A percentile compares a stretch with the other conserved stretches of the same genome.
These are phyloP conservation scores for Dendrobium huoshanense DNA, from an alignment of 106 monocot genomes.

Conservation along the genomic window DNA sequence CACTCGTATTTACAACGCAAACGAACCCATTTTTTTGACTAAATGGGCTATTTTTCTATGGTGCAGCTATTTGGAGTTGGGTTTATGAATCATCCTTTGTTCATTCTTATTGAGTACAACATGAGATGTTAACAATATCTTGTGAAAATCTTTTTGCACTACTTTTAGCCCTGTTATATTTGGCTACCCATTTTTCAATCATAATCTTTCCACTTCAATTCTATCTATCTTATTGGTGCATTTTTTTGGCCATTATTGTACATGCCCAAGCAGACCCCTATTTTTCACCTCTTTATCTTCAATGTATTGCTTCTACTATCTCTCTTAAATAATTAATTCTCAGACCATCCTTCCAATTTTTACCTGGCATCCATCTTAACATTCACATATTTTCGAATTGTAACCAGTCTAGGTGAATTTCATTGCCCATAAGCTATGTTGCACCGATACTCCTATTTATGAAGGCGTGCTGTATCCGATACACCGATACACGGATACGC, in stretches of 20 bases:
- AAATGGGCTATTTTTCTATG: no score
- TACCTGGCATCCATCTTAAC: not conserved
- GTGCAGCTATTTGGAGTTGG: no score
- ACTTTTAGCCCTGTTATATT: no score
- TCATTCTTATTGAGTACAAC: not conserved
- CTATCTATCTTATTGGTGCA: not conserved
- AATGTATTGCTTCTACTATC: not conserved
- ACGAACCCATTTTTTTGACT: no score
- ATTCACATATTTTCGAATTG: not conserved
- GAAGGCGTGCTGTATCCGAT: no score
- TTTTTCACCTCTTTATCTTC: not conserved
- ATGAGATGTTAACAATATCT: not conserved
- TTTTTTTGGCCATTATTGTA: not conserved
- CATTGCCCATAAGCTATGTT: not conserved
- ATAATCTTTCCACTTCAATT: not conserved
- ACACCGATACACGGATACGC: no score
- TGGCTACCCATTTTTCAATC: not conserved
- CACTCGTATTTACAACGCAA: no score
- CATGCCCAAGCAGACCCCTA: not conserved
- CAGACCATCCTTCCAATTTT: not conserved
- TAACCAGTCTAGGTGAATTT: not conserved
- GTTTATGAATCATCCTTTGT: not conserved
- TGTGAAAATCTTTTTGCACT: not conserved
- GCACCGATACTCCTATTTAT: no score
- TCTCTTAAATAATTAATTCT: not conserved